These are phyloP conservation scores for Lomentospora prolificans DNA, from an alignment of 2,329 filamentous ascomycete species.

Conservation along the genomic window DNA sequence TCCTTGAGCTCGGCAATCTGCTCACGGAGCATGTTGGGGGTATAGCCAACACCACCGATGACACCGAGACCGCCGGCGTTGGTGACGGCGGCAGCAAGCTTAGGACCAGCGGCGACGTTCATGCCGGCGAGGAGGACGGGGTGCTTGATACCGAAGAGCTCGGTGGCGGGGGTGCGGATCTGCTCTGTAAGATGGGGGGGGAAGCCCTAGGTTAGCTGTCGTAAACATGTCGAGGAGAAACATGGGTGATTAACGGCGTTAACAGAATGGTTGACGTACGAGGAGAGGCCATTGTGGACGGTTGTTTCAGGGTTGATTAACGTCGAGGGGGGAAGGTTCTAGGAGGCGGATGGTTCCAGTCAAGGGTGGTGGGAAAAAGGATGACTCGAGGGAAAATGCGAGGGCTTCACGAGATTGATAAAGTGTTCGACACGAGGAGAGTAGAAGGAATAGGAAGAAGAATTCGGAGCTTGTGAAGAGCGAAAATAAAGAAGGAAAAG, in stretches of 20 bases:
- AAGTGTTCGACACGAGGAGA: background rate
- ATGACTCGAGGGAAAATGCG: constrained; percentile 16
- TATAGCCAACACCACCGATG: constrained; percentile 92
- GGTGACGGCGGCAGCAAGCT: constrained; percentile 90
- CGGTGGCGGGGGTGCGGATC: constrained; percentile 84
- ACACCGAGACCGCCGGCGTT: constrained; percentile 96
- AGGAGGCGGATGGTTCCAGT: too few relatives aligned
- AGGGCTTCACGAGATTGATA: constrained; percentile 3
- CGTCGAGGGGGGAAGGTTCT: too few relatives aligned
- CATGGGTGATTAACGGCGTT: too few relatives aligned
- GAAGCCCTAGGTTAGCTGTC: constrained; percentile 13
- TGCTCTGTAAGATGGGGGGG: constrained; percentile 47
- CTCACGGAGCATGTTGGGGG: constrained; percentile 91
- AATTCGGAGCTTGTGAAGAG: too few relatives aligned
- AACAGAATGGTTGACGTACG: too few relatives aligned
- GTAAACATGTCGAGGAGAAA: background rate
- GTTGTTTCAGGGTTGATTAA: constrained; percentile 5
- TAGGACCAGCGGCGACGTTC: constrained; percentile 96
- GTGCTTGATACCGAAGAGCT: constrained; percentile 97
- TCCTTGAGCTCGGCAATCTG: constrained; percentile 92
- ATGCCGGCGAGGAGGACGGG: constrained; percentile 93
- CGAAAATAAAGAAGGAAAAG: background rate
- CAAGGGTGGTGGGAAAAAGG: too few relatives aligned
- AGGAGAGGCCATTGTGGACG: constrained; percentile 62
- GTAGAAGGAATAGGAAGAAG: background rate